phyloP scores from a whole-genome alignment of 805 yeast genomes.

The Spathaspora hagerdaliae region DNA sequence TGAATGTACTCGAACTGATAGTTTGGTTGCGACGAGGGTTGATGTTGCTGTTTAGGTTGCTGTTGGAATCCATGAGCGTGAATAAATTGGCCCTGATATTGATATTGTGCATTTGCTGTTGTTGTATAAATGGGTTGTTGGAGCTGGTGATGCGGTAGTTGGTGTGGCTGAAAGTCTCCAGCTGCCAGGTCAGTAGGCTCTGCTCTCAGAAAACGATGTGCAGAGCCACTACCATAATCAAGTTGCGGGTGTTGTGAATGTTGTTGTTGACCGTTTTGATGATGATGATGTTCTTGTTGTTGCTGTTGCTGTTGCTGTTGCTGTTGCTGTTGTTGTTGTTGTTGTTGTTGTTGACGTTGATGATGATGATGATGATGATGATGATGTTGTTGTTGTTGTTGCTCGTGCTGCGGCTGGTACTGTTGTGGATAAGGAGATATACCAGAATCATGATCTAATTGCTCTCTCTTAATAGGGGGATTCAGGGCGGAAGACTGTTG shows the following conservation, averaged over 20 bases:
- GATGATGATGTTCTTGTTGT: not conserved
- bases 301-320: not conserved
- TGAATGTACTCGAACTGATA: constrained; percentile 1
- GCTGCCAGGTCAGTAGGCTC: no score
- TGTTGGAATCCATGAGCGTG: not conserved
- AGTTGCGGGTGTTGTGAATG: constrained; percentile 1
- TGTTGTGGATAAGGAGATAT: not conserved
- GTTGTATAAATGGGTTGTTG: not conserved
- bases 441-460: not conserved
- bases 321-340: not conserved
- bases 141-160: not conserved
- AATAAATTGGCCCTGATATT: not conserved
- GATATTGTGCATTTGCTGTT: not conserved
- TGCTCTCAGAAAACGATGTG: no score
- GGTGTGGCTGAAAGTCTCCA: not conserved
- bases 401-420: not conserved
- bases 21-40: not conserved
- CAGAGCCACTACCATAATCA: no score
- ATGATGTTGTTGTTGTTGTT: not conserved
- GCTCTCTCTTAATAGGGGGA: not conserved
- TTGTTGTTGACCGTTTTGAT: not conserved
- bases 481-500: not conserved
- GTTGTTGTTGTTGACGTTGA: constrained; percentile 2
- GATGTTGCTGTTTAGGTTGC: constrained; percentile 5
- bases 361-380: not conserved